Conservation (phyloP, 202 grass and related monocot species). For the Carex sylvatica region DNA sequence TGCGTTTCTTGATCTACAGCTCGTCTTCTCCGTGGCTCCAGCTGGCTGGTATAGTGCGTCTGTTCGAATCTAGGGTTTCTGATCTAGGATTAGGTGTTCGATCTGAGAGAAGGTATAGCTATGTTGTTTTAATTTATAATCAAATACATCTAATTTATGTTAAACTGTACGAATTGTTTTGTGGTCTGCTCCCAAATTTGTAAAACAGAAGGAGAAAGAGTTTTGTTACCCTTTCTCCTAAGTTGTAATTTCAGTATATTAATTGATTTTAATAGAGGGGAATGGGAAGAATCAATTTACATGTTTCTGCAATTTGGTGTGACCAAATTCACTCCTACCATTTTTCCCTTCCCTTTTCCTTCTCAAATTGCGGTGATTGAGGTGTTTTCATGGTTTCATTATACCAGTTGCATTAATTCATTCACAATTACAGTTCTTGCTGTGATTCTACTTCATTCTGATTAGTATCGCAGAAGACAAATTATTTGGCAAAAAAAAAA, state of each 20-base stretch:
- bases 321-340: neutral
- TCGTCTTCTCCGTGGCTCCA: neutral
- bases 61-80: conserved; percentile 24
- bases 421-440: neutral
- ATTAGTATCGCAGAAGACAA: neutral
- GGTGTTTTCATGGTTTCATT: neutral
- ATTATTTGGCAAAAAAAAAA: neutral
- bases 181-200: neutral
- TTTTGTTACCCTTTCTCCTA: neutral
- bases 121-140: neutral
- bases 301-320: neutral
- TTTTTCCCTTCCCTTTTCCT: neutral
- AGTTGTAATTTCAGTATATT: neutral
- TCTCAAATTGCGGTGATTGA: neutral
- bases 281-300: neutral
- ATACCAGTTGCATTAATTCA: neutral
- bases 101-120: conserved; percentile 4
- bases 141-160: neutral
- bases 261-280: neutral
- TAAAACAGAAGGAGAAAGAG: neutral
- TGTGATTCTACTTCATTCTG: neutral
- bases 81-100: neutral
- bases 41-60: neutral
- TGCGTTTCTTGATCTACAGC: neutral
- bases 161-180: conserved; percentile 3